Percentiles rank a stretch among this genome's conserved stretches.
Conservation (phyloP, 192 early-diverging fungal species). For the Mortierella alpina region DNA sequence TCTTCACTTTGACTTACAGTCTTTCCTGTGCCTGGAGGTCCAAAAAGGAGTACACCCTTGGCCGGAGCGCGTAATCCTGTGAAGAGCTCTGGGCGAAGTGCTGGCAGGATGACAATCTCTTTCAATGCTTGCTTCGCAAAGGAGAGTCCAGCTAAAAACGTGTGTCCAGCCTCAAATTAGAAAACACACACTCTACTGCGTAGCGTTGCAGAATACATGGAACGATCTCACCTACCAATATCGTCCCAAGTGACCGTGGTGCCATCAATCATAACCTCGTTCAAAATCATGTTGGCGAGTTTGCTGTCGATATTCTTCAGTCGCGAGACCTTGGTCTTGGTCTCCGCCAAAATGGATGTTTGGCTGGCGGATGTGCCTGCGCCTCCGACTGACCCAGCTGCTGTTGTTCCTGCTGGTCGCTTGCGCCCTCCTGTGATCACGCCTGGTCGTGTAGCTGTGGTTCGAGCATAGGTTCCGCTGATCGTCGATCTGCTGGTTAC, state of each 20-base stretch:
- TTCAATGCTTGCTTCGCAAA: slow-evolving; percentile 81
- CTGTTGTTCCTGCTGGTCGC: slow-evolving; percentile 13
- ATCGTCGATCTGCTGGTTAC: background rate
- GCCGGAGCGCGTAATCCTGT: slow-evolving; percentile 83
- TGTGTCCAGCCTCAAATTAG: too few species aligned
- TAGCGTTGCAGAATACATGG: background rate
- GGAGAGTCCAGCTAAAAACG: slow-evolving; percentile 73
- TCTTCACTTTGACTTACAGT: slow-evolving; percentile 74
- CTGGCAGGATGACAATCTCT: slow-evolving; percentile 83
- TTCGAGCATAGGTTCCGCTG: background rate
- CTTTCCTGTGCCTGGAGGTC: slow-evolving; percentile 96
- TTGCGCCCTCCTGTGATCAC: slow-evolving; percentile 43
- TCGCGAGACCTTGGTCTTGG: slow-evolving; percentile 42
- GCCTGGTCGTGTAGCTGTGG: slow-evolving; percentile 24
- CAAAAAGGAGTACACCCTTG: slow-evolving; percentile 87
- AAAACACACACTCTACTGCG: too few species aligned
- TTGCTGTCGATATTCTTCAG: slow-evolving; percentile 56
- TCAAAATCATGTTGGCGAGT: slow-evolving; percentile 56
- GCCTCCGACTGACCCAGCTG: slow-evolving; percentile 3
- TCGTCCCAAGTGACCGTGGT: slow-evolving; percentile 77
- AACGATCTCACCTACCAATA: slow-evolving; percentile 24
- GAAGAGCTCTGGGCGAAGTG: slow-evolving; percentile 67
- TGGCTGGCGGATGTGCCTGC: slow-evolving; percentile 1
- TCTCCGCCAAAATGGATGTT: slow-evolving; percentile 30
- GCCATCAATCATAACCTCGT: slow-evolving; percentile 51